A percentile compares a stretch with the other conserved stretches of the same genome.
Conservation (phyloP, 2,329 filamentous ascomycete species). For the Cercospora zeae-maydis region DNA sequence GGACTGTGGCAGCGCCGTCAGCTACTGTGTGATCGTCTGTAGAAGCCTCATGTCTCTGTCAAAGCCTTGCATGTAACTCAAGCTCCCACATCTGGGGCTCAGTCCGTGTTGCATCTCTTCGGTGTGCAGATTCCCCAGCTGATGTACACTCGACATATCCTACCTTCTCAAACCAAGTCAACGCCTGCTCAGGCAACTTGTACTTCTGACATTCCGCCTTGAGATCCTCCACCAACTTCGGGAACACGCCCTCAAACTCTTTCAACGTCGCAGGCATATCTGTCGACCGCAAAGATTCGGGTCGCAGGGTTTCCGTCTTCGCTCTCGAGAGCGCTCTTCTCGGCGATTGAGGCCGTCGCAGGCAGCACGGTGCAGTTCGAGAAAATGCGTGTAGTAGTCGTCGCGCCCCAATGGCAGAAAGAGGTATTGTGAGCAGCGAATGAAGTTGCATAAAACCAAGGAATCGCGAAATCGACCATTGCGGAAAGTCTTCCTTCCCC, state of each 20-base stretch:
- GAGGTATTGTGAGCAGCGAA: neutral
- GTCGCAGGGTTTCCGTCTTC: constrained; percentile 6
- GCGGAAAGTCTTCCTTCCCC: neutral
- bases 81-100: neutral
- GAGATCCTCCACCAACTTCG: constrained; percentile 77
- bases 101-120: neutral
- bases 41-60: neutral
- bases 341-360: neutral
- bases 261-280: constrained; percentile 69
- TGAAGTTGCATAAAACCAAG: constrained; percentile 2
- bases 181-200: constrained; percentile 74
- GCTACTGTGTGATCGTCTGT: neutral
- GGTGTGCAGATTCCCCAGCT: neutral
- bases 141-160: neutral
- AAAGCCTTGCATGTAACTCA: neutral
- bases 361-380: neutral
- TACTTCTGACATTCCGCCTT: constrained; percentile 74
- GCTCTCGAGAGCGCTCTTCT: neutral
- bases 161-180: constrained; percentile 85
- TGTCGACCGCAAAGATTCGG: constrained; percentile 3
- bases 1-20: constrained; percentile 50
- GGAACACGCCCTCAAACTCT: constrained; percentile 89
- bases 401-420: neutral
- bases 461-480: constrained; percentile 3
- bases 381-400: neutral